Evolutionary conservation across 345 rosid genomes (phyloP).

Genomic region (Eucalyptus shirleyi): DNA sequence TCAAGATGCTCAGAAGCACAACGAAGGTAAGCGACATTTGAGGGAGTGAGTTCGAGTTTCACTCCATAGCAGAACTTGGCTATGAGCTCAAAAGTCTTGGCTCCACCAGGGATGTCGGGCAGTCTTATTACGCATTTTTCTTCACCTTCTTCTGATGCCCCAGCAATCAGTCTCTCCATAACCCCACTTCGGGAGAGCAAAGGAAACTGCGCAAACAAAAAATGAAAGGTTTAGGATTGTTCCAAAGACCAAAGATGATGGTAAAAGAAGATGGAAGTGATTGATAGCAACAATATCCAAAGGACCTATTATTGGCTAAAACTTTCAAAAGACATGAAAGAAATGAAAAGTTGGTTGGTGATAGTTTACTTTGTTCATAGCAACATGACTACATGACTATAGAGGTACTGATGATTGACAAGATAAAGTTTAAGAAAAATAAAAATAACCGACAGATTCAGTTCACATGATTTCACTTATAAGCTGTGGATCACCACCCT

Average conservation of each 20-base stretch:
- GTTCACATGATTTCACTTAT: neutral
- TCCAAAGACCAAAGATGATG: neutral
- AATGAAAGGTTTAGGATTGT: neutral
- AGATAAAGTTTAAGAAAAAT: neutral
- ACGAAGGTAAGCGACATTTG: slow-evolving; percentile 71
- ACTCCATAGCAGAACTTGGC: slow-evolving; percentile 99
- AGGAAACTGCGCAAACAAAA: slow-evolving; percentile 58
- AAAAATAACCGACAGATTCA: neutral
- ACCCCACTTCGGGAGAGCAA: slow-evolving; percentile 91
- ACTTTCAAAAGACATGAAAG: neutral
- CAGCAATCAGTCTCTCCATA: slow-evolving; percentile 80
- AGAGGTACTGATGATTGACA: neutral
- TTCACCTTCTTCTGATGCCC: slow-evolving; percentile 60
- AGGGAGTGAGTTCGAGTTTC: slow-evolving; percentile 86
- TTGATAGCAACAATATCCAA: neutral
- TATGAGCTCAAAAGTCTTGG: slow-evolving; percentile 88
- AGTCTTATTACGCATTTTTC: slow-evolving; percentile 51
- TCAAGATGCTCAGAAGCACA: slow-evolving; percentile 85
- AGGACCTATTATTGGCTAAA: neutral
- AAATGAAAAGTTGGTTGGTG: neutral
- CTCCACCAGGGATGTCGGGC: slow-evolving; percentile 70
- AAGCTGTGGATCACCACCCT: neutral
- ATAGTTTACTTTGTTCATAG: neutral
- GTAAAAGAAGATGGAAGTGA: neutral
- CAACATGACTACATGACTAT: neutral